Conservation (phyloP, 2,329 filamentous ascomycete species). For the Pestalotiopsis sp. region DNA sequence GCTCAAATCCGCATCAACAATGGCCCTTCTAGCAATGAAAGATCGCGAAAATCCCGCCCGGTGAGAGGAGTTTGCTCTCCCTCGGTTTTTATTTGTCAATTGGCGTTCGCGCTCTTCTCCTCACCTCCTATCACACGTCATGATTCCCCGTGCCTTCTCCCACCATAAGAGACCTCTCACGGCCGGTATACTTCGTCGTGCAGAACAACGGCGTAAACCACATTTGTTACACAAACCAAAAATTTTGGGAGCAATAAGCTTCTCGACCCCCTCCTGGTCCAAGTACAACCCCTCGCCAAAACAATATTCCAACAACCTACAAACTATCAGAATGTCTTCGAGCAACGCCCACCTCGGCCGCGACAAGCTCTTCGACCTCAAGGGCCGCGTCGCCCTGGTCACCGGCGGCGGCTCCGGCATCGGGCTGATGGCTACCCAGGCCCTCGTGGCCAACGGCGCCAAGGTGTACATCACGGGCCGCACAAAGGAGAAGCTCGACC, state of each 20-base stretch:
- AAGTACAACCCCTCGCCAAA: background rate
- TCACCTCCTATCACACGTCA: background rate
- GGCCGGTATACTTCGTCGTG: background rate
- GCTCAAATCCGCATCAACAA: background rate
- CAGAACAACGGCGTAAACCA: background rate
- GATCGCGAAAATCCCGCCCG: background rate
- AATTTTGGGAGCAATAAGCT: background rate
- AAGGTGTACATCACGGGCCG: constrained; percentile 74
- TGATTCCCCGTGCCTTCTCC: constrained; percentile 6
- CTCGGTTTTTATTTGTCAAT: background rate
- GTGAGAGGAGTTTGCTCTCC: background rate
- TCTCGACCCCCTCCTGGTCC: background rate
- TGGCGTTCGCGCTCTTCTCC: background rate
- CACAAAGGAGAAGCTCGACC: constrained; percentile 63
- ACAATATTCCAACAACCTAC: background rate
- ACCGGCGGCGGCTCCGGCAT: constrained; percentile 63
- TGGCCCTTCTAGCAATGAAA: background rate
- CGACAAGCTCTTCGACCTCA: constrained; percentile 43
- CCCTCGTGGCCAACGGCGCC: constrained; percentile 67
- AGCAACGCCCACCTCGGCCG: constrained; percentile 36
- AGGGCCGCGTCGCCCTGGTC: constrained; percentile 46
- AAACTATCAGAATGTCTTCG: constrained; percentile 26
- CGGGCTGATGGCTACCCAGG: constrained; percentile 69
- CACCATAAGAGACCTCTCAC: constrained; percentile 6
- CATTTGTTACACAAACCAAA: background rate